Conservation (phyloP, 371 early-diverging fungal genomes). For the Capillidium heterosporum region DNA sequence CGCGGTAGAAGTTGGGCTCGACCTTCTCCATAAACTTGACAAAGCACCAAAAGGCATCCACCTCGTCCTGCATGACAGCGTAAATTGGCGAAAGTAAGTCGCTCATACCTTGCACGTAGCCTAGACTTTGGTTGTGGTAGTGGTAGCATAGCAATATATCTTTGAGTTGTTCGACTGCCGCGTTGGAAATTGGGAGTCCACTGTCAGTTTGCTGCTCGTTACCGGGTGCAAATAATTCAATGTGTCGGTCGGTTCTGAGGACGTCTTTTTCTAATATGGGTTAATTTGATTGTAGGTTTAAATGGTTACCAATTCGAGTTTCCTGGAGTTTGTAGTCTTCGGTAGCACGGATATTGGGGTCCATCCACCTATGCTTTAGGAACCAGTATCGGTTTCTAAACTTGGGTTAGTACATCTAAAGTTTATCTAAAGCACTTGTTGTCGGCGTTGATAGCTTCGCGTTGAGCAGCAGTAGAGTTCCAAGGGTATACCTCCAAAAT, state of each 20-base stretch:
- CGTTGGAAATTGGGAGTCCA: constrained; percentile 24
- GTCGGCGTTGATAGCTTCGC: constrained; percentile 32
- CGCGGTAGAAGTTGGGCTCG: constrained; percentile 56
- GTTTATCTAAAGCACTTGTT: constrained; percentile 21
- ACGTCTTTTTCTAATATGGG: constrained; percentile 68
- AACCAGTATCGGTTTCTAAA: constrained; percentile 52
- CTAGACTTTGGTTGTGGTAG: constrained; percentile 23
- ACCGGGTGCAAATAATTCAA: constrained; percentile 46
- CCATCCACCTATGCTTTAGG: constrained; percentile 65
- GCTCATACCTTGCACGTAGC: constrained; percentile 96
- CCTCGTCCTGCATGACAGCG: constrained; percentile 73
- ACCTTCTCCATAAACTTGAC: constrained; percentile 67
- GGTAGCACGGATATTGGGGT: constrained; percentile 26
- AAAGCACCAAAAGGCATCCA: constrained; percentile 82
- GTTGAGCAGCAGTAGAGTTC: constrained; percentile 57
- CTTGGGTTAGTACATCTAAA: neutral
- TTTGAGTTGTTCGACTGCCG: constrained; percentile 60
- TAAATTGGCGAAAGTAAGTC: constrained; percentile 77
- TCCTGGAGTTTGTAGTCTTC: constrained; percentile 56
- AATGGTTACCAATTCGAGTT: constrained; percentile 45
- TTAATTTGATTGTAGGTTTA: neutral
- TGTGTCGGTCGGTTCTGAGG: constrained; percentile 72
- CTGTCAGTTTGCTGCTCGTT: constrained; percentile 1
- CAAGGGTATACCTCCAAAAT: constrained; percentile 70
- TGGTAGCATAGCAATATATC: constrained; percentile 85